phyloP scores from a whole-genome alignment of 108 stramenopile genomes.

The Cylindrotheca closterium region DNA sequence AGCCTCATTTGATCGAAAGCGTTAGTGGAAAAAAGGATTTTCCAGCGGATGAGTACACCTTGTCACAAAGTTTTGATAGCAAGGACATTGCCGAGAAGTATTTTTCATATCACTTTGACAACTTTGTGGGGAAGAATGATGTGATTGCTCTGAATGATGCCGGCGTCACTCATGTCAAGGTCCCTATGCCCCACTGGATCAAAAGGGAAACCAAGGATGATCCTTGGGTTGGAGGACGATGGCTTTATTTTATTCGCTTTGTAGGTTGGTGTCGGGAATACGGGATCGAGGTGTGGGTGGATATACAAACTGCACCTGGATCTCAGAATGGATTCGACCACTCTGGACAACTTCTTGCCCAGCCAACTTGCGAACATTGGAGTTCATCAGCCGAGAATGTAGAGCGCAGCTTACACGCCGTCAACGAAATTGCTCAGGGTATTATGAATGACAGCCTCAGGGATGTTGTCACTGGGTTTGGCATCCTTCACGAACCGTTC shows the following conservation, averaged over 20 bases:
- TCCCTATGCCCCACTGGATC: constrained; percentile 74
- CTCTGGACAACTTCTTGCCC: constrained; percentile 23
- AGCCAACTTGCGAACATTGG: constrained; percentile 41
- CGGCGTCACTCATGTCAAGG: constrained; percentile 62
- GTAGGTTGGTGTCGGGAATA: constrained; percentile 53
- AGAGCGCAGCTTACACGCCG: constrained; percentile 34
- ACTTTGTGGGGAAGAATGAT: constrained; percentile 59
- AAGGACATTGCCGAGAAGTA: constrained; percentile 37
- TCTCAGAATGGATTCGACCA: constrained; percentile 67
- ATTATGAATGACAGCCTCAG: constrained; percentile 40
- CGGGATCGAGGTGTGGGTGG: constrained; percentile 57
- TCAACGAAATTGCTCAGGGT: constrained; percentile 36
- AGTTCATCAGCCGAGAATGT: constrained; percentile 28
- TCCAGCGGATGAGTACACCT: constrained; percentile 45
- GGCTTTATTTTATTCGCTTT: constrained; percentile 57
- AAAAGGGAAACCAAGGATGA: constrained; percentile 23
- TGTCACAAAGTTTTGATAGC: constrained; percentile 27
- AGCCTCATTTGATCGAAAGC: constrained; percentile 18
- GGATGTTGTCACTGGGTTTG: constrained; percentile 72
- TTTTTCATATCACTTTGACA: constrained; percentile 59
- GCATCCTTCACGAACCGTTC: constrained; percentile 68
- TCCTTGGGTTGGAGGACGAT: constrained; percentile 52
- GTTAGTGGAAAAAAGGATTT: constrained; percentile 22
- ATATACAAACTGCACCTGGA: constrained; percentile 71
- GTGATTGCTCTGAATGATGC: constrained; percentile 32